Evolutionary conservation across 352 stramenopile genomes (phyloP).

Genomic region (Phytophthora multivora): DNA sequence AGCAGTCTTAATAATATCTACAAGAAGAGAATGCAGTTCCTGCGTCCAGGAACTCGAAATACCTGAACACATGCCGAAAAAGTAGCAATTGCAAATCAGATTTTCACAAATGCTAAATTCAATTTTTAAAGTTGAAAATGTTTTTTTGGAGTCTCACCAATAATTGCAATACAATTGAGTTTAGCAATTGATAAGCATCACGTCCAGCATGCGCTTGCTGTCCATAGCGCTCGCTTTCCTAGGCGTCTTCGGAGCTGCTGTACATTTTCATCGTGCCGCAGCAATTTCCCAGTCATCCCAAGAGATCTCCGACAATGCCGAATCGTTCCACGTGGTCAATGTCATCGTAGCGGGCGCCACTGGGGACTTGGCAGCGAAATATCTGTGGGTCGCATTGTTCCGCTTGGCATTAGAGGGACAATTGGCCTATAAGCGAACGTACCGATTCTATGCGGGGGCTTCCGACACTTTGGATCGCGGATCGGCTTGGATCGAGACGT

Average conservation of each 20-base stretch:
- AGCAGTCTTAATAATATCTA: too few relatives aligned
- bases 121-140: not conserved
- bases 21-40: too few relatives aligned
- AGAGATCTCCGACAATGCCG: not conserved
- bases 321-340: constrained; percentile 28
- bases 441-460: constrained; percentile 54
- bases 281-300: not conserved
- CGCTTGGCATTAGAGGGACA: constrained; percentile 49
- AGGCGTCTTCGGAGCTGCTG: not conserved
- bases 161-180: too few relatives aligned
- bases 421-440: not conserved
- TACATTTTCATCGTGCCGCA: not conserved
- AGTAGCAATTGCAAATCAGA: too few relatives aligned
- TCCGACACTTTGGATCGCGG: constrained; percentile 36
- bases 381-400: constrained; percentile 81
- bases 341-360: constrained; percentile 74
- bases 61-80: too few relatives aligned
- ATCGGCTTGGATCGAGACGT: constrained; percentile 34
- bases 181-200: constrained; percentile 19
- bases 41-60: too few relatives aligned
- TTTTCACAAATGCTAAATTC: not conserved
- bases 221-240: not conserved
- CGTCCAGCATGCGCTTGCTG: constrained; percentile 7
- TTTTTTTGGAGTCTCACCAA: too few relatives aligned
- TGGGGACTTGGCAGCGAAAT: constrained; percentile 82